A percentile compares a stretch with the other conserved stretches of the same genome.
These are phyloP conservation scores for Pelargonium myrrhifolium DNA, from an alignment of 441 rosid genomes.

Conservation along the genomic window DNA sequence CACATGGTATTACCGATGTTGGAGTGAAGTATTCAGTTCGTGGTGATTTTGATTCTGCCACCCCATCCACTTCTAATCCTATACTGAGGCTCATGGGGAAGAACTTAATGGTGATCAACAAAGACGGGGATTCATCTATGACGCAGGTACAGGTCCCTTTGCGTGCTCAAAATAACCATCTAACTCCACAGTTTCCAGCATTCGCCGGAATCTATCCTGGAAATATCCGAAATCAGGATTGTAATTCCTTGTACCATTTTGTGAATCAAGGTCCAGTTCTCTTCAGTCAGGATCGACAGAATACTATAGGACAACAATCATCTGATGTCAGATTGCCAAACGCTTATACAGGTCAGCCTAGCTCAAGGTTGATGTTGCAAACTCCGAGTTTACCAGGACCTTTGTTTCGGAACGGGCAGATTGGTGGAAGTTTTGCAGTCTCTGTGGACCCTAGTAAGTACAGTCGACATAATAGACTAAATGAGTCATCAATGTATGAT, in stretches of 20 bases:
- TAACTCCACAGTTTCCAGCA: conserved; percentile 28
- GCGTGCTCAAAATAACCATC: conserved; percentile 23
- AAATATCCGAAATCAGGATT: conserved; percentile 24
- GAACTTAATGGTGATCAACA: conserved; percentile 77
- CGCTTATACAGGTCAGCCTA: conserved; percentile 21
- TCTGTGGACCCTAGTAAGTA: conserved; percentile 25
- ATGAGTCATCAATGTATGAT: conserved; percentile 15
- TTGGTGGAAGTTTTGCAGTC: conserved; percentile 21
- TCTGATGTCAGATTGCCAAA: conserved; percentile 25
- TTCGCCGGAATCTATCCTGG: conserved; percentile 24
- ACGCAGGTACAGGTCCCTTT: conserved; percentile 32
- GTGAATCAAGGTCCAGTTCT: conserved; percentile 24
- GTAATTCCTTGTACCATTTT: conserved; percentile 20
- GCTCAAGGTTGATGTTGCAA: conserved; percentile 22
- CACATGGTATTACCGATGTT: conserved; percentile 32
- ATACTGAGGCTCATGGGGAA: conserved; percentile 93
- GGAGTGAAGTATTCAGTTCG: background rate
- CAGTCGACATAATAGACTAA: conserved; percentile 21
- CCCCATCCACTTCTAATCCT: conserved; percentile 69
- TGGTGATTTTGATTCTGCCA: conserved; percentile 22
- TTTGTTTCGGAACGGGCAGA: conserved; percentile 22
- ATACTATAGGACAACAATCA: conserved; percentile 21
- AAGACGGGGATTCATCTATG: conserved; percentile 44
- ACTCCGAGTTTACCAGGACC: conserved; percentile 25
- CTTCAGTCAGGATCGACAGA: conserved; percentile 25